Base-by-base conservation (phyloP, 2,329 filamentous ascomycete species). In the Cercospora nicotianae region DNA sequence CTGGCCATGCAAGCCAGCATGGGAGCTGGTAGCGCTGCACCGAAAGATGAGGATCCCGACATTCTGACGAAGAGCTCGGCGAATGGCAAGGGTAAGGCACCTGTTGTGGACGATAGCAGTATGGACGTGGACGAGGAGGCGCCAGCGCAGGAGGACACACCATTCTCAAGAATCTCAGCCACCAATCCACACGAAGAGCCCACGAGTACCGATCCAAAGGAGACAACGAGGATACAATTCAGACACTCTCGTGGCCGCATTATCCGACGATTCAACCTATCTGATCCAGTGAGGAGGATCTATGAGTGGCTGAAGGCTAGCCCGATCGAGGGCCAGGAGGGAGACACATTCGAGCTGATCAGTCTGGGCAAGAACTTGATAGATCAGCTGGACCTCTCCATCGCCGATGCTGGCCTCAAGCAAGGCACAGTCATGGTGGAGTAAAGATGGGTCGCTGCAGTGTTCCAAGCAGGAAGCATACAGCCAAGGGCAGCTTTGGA, bases 291-390 rank as follows among this genome's bases (percentile, higher is more conserved):
- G 12, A 86, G 88, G 65, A 88, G 92, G 12, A 89, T 99, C 57
- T 99, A 94, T 79, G 95, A 99, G 81, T 99, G 94, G 93, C 88
- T 99, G 72, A 99, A 98, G 82, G 90, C 94, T 0, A 89, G 91
- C 68, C 92, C 93, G 1, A 80, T 96, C 60, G 90, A 94, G 72
- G 93, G 91, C 74, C 94, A 93, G 2, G 86, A 87, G 31, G 92
- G 90, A 0, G 80, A 90, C 12, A 86, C 88, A 69, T 99, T 99
- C 80, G 94, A 98, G 79, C 85, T 99, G 72, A 93, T 95, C 79
- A 87, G 87, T 70, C 91, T 96, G 88, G 92, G 93, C 59, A 90
- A 90, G 77, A 95, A 99, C 75, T 81, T 99, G 67, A 90, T 97
- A 51, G 89, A 91, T 18, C 63, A 69, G 64, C 83, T 97, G 60